Base-by-base conservation (phyloP, 2,329 filamentous ascomycete species). In the Fusarium sp. region DNA sequence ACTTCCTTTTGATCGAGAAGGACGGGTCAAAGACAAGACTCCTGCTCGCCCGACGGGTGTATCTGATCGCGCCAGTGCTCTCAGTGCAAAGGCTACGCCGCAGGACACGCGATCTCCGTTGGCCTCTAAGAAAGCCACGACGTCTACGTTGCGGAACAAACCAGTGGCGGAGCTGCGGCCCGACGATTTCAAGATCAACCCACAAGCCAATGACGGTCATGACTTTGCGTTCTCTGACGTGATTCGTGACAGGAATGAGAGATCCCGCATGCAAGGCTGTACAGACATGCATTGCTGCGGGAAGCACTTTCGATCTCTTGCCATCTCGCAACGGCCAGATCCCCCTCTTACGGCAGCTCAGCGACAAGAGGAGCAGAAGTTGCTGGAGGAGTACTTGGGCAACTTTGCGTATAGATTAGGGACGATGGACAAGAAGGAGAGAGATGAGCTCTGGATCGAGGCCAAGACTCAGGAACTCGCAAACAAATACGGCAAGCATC, bases 101-200 rank as follows among this genome's bases (percentile, higher is more conserved):
- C 73, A 69, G 39, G 57, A 73, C 22, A 64, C 63, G 31, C 75
- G 68, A 48, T 71, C 74, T 27, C 65, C 72, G 11, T 43, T 70
- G 22, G 72, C 66, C 56, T 65, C 71, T 56, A 66, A 76, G 54
- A 70, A 68, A 57, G 83, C 83, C 6, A 27, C 65, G 5, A 27
- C 64, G 2, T 73, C 73, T 67, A 85, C 86, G 1, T 86, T 94
- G 18, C 90, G 94, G 58, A 81, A 86, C 11, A 90, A 88, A 60
- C 88, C 91, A 1, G 73, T 91, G 4, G 83, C 86, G 1, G 84
- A 88, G 37, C 87, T 97, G 14, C 84, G 84, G 16, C 84, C 93
- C 1, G 89, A 90, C 14, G 92, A 97, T 82, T 98, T 98, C 86
- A 96, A 92, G 80, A 86, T 97, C 76, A 97, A 98, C 73, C 92